These are phyloP conservation scores for Bifiguratus adelaidae DNA, from an alignment of 192 early-diverging fungal genomes.

Conservation along the genomic window DNA sequence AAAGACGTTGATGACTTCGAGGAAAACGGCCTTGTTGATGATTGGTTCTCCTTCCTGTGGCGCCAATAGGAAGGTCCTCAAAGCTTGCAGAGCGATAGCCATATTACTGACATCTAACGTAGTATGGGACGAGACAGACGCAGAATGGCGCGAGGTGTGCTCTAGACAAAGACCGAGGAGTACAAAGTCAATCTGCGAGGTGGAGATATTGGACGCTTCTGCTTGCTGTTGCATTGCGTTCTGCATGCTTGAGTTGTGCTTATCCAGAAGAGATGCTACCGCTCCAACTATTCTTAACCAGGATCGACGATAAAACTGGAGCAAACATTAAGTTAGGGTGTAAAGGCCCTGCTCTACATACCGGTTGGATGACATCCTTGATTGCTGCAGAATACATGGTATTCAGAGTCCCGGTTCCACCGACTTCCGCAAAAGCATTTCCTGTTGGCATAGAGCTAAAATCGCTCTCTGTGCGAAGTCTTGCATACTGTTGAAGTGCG, in stretches of 20 bases:
- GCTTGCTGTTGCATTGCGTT: too few relatives aligned
- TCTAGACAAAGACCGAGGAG: conserved; percentile 66
- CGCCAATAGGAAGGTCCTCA: conserved; percentile 40
- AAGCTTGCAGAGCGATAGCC: conserved; percentile 36
- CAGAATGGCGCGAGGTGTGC: conserved; percentile 27
- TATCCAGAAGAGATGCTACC: conserved; percentile 36
- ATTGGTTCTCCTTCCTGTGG: conserved; percentile 19
- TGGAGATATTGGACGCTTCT: too few relatives aligned
- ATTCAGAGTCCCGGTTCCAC: conserved; percentile 36
- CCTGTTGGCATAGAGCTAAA: conserved; percentile 18
- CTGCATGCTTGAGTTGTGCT: conserved; percentile 29
- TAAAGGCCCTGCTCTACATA: conserved; percentile 14
- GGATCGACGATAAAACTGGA: conserved; percentile 42
- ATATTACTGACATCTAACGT: conserved; percentile 23
- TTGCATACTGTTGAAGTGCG: conserved; percentile 50
- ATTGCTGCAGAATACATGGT: conserved; percentile 54
- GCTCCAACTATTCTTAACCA: conserved; percentile 47
- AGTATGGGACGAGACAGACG: conserved; percentile 14
- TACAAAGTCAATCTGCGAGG: conserved; percentile 54
- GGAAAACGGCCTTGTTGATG: conserved; percentile 36
- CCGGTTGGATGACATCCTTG: conserved; percentile 54
- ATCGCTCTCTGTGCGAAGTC: conserved; percentile 54
- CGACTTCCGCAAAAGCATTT: too few relatives aligned
- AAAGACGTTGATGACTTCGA: conserved; percentile 61
- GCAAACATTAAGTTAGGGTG: background rate